Evolutionary conservation across 176 grass and related monocot species (phyloP).

Genomic region (Guadua angustifolia): DNA sequence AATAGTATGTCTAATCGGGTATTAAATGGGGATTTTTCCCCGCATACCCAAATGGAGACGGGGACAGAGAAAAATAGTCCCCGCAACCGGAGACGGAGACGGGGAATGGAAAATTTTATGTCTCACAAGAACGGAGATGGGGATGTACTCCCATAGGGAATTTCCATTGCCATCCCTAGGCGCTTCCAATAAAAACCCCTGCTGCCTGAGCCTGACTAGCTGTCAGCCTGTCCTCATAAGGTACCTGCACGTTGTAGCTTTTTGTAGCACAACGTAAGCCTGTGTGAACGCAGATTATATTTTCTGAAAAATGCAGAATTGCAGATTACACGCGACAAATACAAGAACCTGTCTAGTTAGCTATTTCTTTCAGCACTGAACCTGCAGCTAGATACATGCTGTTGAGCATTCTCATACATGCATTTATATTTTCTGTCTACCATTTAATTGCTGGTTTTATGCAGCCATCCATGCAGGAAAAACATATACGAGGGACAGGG

Average conservation of each 20-base stretch:
- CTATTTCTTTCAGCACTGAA: slow-evolving; percentile 31
- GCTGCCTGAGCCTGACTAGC: too few species aligned
- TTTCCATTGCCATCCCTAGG: too few species aligned
- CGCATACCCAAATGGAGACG: too few species aligned
- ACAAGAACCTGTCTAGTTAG: slow-evolving; percentile 17
- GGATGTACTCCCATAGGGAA: too few species aligned
- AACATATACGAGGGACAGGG: not conserved
- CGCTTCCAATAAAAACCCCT: too few species aligned
- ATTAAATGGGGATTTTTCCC: too few species aligned
- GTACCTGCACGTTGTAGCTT: not conserved
- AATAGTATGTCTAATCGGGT: too few species aligned
- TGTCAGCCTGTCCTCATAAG: too few species aligned
- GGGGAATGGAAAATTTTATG: too few species aligned
- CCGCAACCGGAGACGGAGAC: too few species aligned
- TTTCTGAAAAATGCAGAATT: not conserved
- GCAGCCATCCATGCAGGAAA: slow-evolving; percentile 33
- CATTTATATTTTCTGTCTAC: not conserved
- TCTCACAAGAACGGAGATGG: too few species aligned
- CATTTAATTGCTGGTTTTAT: slow-evolving; percentile 22
- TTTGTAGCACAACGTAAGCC: not conserved
- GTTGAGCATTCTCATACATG: not conserved
- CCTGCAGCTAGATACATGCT: slow-evolving; percentile 13
- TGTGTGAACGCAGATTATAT: not conserved
- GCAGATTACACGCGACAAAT: slow-evolving; percentile 7
- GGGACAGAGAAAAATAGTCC: too few species aligned